Base-by-base conservation (phyloP, 805 yeast genomes). In the Vanderwaltozyma tropicalis region DNA sequence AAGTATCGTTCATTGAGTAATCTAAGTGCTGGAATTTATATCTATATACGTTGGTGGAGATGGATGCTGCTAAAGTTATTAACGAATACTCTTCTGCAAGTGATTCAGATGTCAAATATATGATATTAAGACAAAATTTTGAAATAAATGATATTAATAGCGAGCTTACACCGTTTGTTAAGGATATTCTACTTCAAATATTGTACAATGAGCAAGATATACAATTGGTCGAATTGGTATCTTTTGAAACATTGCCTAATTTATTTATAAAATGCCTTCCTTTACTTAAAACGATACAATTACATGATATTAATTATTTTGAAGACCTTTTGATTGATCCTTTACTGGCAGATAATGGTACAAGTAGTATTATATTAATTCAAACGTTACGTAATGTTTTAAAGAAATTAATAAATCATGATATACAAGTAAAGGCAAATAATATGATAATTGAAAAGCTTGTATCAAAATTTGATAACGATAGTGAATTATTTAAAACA, bases 71-170 rank as follows among this genome's bases (percentile, higher is more conserved):
- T 4, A 32, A 37, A 16, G 16, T 46, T 16, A 33, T 51, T 6
- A 40, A 41, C 13, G 48, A 45, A 20, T 55, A 48, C 30, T 21
- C 32, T n/a, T 41, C 29, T 10, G 46, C 52, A 2, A 27, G 35
- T n/a, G 61, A 56, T 37, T 40, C 39, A 41, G 61, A 56, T 32
- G 28, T 56, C 30, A 53, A 48, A 28, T 56, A 55, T 36, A 56
- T 56, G 60, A 78, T 95, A 5, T 85, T 96, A 94, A 76, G 95
- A 57, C 86, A 86, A 62, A 81, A 87, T 54, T 75, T 87, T 38
- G 83, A 82, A 51, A 63, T 88, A 9, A 74, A 71, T n/a, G 94
- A 83, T 41, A 65, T 85, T 26, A 80, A 76, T 45, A 57, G 62
- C 25, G 83, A 80, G 12, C 62, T 86, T 28, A 86, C 78, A 44